Evolutionary conservation across 1,284 basidiomycete species (phyloP).

Genomic region (Exobasidium rhododendri): DNA sequence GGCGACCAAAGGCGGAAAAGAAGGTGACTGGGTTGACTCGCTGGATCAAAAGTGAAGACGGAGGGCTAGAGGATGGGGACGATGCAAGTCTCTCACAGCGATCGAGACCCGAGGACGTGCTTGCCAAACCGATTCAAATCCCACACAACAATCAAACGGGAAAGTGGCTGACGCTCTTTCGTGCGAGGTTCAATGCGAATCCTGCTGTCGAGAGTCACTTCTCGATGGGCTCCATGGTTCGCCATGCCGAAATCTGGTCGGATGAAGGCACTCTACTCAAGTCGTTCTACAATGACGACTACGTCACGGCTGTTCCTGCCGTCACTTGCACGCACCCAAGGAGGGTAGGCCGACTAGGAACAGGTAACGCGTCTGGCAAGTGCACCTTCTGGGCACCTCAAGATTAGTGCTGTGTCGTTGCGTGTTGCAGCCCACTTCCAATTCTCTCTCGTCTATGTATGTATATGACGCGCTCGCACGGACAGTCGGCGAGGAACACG

Average conservation of each 20-base stretch:
- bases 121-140: constrained; percentile 25
- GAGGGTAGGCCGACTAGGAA: constrained; percentile 6
- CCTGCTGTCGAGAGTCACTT: constrained; percentile 42
- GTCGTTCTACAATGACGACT: constrained; percentile 43
- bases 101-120: constrained; percentile 25
- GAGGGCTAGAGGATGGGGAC: constrained; percentile 18
- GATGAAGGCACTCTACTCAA: constrained; percentile 32
- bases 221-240: constrained; percentile 46
- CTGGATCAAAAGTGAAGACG: constrained; percentile 22
- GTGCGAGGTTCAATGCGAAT: constrained; percentile 45
- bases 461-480: no score
- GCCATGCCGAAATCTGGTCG: constrained; percentile 45
- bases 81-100: neutral
- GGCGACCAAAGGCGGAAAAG: neutral
- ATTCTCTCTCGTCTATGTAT: no score
- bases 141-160: constrained; percentile 54
- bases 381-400: constrained; percentile 14
- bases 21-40: neutral
- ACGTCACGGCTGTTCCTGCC: constrained; percentile 49
- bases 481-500: no score
- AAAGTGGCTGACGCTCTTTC: constrained; percentile 53
- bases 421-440: no score
- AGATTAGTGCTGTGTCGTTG: no score
- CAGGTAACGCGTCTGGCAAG: constrained; percentile 16
- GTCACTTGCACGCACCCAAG: constrained; percentile 47